A percentile compares a stretch with the other conserved stretches of the same genome.
Conservation (phyloP, 2,329 filamentous ascomycete genomes). For the Hymenoscyphus salicellus region DNA sequence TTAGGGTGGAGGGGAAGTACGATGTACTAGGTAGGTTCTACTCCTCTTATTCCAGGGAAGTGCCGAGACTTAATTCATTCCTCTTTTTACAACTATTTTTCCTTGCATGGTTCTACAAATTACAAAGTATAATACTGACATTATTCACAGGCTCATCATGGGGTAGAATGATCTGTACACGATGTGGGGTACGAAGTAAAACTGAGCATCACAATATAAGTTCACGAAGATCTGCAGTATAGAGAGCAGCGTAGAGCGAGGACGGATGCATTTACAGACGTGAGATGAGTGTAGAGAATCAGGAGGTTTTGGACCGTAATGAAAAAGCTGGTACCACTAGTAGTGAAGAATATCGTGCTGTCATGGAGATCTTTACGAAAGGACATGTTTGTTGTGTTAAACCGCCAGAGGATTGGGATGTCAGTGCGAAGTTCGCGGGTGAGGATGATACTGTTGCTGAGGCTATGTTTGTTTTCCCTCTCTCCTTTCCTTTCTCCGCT, state of each 20-base stretch:
- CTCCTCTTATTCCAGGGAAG: too few relatives aligned
- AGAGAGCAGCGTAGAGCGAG: too few relatives aligned
- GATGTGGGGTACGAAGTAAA: too few relatives aligned
- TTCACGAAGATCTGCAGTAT: too few relatives aligned
- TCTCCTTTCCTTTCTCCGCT: background rate
- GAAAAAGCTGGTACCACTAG: conserved; percentile 20
- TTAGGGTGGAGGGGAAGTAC: conserved; percentile 37
- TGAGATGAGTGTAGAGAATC: conserved; percentile 27
- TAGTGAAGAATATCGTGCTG: conserved; percentile 21
- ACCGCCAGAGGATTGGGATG: conserved; percentile 24
- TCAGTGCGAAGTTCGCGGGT: background rate
- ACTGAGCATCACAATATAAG: too few relatives aligned
- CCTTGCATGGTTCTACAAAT: too few relatives aligned
- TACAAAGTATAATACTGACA: too few relatives aligned
- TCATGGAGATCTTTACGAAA: conserved; percentile 20
- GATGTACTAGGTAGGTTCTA: conserved; percentile 39
- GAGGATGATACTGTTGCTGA: conserved; percentile 31
- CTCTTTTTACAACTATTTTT: too few relatives aligned
- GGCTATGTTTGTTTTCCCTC: conserved; percentile 26
- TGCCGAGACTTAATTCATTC: too few relatives aligned
- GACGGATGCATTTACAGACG: conserved; percentile 25
- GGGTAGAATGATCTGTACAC: too few relatives aligned
- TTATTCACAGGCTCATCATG: too few relatives aligned
- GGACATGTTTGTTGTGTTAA: conserved; percentile 22
- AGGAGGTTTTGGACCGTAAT: conserved; percentile 22